Percentiles rank a stretch among this genome's conserved stretches.
These are phyloP conservation scores for Fusarium sp. DNA, from an alignment of 2,329 filamentous ascomycete genomes.

Conservation along the genomic window DNA sequence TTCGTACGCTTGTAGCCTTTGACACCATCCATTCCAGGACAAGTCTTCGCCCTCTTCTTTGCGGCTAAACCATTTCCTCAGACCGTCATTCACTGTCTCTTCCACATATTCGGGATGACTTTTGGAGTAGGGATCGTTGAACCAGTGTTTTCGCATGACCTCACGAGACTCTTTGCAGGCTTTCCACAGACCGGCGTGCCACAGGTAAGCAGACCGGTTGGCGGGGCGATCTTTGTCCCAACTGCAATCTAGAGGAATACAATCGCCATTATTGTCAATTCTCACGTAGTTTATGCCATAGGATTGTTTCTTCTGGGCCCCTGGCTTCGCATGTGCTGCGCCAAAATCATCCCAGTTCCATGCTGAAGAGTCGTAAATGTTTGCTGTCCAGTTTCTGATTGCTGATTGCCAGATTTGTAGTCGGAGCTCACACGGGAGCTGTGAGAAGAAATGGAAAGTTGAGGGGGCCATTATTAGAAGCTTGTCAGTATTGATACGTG, in stretches of 20 bases:
- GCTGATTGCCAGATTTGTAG: not conserved
- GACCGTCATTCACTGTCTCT: not conserved
- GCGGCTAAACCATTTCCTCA: not conserved
- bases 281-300: not conserved
- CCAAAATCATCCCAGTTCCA: not conserved
- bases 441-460: not conserved
- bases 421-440: not conserved
- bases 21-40: rapidly evolving
- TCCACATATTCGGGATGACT: not conserved
- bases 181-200: not conserved
- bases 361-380: rapidly evolving
- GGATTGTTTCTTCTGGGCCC: not conserved
- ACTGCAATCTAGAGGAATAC: not conserved
- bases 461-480: not conserved
- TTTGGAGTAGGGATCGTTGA: not conserved
- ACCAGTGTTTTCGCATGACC: not conserved
- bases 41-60: not conserved
- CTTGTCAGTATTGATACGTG: not conserved
- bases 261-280: not conserved
- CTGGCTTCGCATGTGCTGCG: not conserved
- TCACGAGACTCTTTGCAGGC: not conserved
- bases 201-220: not conserved
- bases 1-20: not conserved
- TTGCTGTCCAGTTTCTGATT: not conserved
- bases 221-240: not conserved